A percentile compares a stretch with the other conserved stretches of the same genome.
Conservation (phyloP, 2,329 filamentous ascomycete genomes). For the Pseudogymnoascus sp. region DNA sequence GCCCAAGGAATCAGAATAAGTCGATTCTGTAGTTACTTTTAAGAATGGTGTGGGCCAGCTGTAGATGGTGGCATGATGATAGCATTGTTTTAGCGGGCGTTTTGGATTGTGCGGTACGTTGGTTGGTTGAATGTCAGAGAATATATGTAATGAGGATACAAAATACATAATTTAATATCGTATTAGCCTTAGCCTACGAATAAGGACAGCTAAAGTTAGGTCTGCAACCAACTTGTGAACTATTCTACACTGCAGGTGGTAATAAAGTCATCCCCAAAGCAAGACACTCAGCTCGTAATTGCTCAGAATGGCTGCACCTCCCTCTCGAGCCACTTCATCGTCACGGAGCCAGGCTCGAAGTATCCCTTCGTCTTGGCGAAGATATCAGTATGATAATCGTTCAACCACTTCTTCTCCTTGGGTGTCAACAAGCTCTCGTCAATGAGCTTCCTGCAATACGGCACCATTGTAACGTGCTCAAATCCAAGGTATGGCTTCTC, state of each 20-base stretch:
- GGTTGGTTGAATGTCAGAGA: background rate
- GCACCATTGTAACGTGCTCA: conserved; percentile 95
- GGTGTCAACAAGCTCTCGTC: conserved; percentile 63
- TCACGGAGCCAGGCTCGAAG: conserved; percentile 65
- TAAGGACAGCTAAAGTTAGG: background rate
- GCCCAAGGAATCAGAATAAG: conserved; percentile 19
- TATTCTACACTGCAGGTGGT: background rate
- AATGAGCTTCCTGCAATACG: conserved; percentile 84
- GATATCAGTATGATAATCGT: conserved; percentile 75
- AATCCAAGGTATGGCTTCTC: conserved; percentile 93
- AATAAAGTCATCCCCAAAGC: background rate
- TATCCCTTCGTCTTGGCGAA: conserved; percentile 70
- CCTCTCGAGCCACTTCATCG: conserved; percentile 72
- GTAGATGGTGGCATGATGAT: background rate
- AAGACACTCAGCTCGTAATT: background rate
- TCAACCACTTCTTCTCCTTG: conserved; percentile 76
- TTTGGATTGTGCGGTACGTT: background rate
- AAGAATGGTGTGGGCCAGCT: background rate
- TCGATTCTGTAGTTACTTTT: background rate
- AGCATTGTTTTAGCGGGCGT: conserved; percentile 5
- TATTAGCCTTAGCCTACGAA: background rate
- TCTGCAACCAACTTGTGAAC: background rate
- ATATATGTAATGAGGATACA: background rate
- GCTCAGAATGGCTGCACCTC: conserved; percentile 60
- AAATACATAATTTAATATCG: conserved; percentile 2